These are phyloP conservation scores for Histomonas meleagridis DNA, from an alignment of 208 protist species.

Conservation along the genomic window DNA sequence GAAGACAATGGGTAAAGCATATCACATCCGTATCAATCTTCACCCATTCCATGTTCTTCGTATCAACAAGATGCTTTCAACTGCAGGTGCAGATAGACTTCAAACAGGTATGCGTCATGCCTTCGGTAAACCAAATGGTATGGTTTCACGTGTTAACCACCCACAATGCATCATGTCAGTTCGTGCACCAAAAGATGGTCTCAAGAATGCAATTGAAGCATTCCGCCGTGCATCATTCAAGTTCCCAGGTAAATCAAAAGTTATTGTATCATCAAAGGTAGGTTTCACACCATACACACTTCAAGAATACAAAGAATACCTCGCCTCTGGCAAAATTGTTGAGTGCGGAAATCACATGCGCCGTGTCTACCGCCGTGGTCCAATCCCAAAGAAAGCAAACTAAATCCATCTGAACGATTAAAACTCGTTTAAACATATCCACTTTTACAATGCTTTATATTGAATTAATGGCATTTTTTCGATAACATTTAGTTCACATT, in stretches of 20 bases:
- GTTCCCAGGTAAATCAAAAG: background rate
- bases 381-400: too few species aligned
- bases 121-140: slow-evolving; percentile 88
- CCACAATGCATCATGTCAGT: slow-evolving; percentile 88
- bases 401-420: too few species aligned
- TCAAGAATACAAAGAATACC: background rate
- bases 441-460: too few species aligned
- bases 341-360: background rate
- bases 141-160: slow-evolving; percentile 84
- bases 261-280: background rate
- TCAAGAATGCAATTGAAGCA: background rate
- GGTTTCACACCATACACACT: background rate
- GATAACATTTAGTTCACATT: too few species aligned
- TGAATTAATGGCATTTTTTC: too few species aligned
- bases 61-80: slow-evolving; percentile 99
- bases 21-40: slow-evolving; percentile 92
- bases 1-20: slow-evolving; percentile 82
- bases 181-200: slow-evolving; percentile 55
- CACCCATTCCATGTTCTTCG: slow-evolving; percentile 96
- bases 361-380: slow-evolving; percentile 2
- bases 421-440: too few species aligned
- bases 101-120: slow-evolving; percentile 77
- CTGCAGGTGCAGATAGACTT: slow-evolving; percentile 91
- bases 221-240: slow-evolving; percentile 12
- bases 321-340: background rate